Evolutionary conservation across 192 early-diverging fungal genomes (phyloP), one percentile per base, ranked within the genome.

Genomic region (Gigaspora rosea): DNA sequence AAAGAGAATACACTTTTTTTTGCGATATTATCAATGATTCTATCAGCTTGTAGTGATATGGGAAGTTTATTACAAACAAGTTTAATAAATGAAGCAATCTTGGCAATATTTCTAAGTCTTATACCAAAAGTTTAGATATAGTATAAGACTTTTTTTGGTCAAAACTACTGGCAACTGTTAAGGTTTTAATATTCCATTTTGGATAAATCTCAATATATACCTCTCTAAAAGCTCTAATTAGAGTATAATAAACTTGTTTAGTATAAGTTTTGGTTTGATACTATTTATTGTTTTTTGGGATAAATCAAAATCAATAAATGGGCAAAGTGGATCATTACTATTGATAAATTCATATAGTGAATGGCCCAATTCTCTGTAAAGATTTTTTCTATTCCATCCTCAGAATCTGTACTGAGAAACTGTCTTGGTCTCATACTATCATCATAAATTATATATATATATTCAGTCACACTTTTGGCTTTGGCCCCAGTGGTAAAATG

Each of bases 281-380:
- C 0, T 54, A 71, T 71, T 27, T 1, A 71, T 0, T 57, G 0
- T 71, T 71, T 56, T n/a, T 51, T 52, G 2, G 8, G 51, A 54
- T 35, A 71, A 54, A 56, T 71, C 70, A 27, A 71, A 71, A 71
- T 71, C 32, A 12, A 71, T 71, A 15, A 71, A 33, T 4, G 52
- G 32, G 32, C 52, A 20, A 54, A 71, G 52, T 71, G 70, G 52
- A 12, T 71, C 32, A 54, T 71, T 7, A 10, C 52, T 27, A 71
- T 71, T 51, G 32, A 71, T 56, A 32, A 71, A 27, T 71, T 71
- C 22, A 10, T 71, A 32, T 32, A 71, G 27, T 56, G 52, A 71
- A 71, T 71, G 52, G 1, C 59, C 8, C 8, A 8, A 2, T 18
- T 2, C 8, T 54, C 8, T 5, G 3, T 54, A 18, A 54, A 9